Evolutionary conservation across 495 filamentous ascomycete genomes (phyloP).

Genomic region (Talaromyces ruber): DNA sequence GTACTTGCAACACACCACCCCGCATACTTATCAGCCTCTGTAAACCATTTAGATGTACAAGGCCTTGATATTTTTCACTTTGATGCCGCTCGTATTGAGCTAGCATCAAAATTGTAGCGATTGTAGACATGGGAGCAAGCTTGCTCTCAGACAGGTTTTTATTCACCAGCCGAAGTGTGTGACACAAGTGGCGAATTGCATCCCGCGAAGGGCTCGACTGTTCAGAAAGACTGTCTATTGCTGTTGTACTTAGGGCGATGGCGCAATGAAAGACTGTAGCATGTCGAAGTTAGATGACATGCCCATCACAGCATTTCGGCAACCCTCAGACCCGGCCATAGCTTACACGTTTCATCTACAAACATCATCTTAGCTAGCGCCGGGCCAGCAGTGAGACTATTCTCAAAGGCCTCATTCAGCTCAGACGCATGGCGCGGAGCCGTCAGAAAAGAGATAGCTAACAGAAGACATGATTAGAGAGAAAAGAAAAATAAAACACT

Average conservation of each 20-base stretch:
- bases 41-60: slow-evolving; percentile 17
- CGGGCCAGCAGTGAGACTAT: neutral
- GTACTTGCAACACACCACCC: slow-evolving; percentile 14
- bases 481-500: neutral
- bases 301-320: neutral
- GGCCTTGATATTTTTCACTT: slow-evolving; percentile 11
- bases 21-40: slow-evolving; percentile 15
- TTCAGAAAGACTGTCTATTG: slow-evolving; percentile 8
- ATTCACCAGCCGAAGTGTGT: slow-evolving; percentile 12
- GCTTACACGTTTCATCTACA: slow-evolving; percentile 19
- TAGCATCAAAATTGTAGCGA: slow-evolving; percentile 14
- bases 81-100: slow-evolving; percentile 17
- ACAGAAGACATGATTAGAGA: neutral
- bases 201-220: slow-evolving; percentile 7
- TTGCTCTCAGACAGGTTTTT: slow-evolving; percentile 10
- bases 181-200: slow-evolving; percentile 11
- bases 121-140: slow-evolving; percentile 11
- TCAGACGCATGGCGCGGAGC: neutral
- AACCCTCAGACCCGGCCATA: neutral
- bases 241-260: slow-evolving; percentile 12
- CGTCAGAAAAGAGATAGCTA: neutral
- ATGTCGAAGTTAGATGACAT: neutral
- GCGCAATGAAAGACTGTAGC: slow-evolving; percentile 15
- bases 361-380: slow-evolving; percentile 15
- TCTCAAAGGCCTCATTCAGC: neutral